These are phyloP conservation scores for Oryza punctata DNA, from an alignment of 176 grass and related monocot species.

Conservation along the genomic window DNA sequence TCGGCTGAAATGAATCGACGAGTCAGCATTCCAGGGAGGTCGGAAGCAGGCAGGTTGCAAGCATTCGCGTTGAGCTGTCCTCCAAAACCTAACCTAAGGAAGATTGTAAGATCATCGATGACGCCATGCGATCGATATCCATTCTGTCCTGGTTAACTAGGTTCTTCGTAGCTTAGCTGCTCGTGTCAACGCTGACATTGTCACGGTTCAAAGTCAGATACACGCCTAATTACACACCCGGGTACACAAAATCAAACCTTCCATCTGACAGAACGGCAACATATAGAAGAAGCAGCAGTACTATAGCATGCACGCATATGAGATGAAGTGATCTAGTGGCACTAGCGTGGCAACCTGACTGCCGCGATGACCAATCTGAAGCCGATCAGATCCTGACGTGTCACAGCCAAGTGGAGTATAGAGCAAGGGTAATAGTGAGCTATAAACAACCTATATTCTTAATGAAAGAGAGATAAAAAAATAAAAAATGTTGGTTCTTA, in stretches of 20 bases:
- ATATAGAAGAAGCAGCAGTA: no score
- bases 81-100: not conserved
- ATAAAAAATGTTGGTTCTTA: no score
- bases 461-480: no score
- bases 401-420: no score
- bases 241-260: not conserved
- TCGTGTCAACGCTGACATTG: not conserved
- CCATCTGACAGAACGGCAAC: not conserved
- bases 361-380: not conserved
- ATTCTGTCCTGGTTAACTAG: not conserved
- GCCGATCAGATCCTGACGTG: constrained; percentile 20
- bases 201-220: not conserved
- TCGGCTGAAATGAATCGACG: not conserved
- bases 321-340: not conserved
- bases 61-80: constrained; percentile 27
- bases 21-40: not conserved
- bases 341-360: not conserved
- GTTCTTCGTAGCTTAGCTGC: not conserved
- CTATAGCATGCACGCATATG: not conserved
- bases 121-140: not conserved
- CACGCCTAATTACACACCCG: not conserved
- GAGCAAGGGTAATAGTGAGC: no score
- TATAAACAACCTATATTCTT: no score
- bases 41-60: not conserved
- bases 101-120: not conserved